A percentile compares a stretch with the other conserved stretches of the same genome.
phyloP scores from a whole-genome alignment of 495 filamentous ascomycete species.

The Aspergillus campestris region DNA sequence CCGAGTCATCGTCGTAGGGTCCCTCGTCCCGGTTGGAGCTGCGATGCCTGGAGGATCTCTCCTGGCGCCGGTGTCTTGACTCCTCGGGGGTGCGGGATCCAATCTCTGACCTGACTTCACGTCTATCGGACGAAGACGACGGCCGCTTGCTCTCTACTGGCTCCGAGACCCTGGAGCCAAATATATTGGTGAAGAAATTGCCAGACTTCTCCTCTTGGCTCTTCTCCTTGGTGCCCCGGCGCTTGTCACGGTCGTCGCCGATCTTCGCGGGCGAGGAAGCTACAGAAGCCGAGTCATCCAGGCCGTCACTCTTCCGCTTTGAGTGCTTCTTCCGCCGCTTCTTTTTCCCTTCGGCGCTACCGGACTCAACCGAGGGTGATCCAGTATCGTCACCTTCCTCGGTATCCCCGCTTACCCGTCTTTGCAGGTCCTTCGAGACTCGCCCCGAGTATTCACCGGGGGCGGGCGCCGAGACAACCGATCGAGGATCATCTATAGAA shows the following conservation, averaged over 20 bases:
- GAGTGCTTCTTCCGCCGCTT: constrained; percentile 23
- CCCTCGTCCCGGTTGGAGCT: constrained; percentile 28
- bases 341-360: constrained; percentile 12
- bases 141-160: constrained; percentile 24
- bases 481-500: constrained; percentile 12
- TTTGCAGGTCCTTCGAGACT: constrained; percentile 13
- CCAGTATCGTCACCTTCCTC: constrained; percentile 12
- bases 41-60: constrained; percentile 26
- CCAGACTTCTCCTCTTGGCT: constrained; percentile 22
- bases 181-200: constrained; percentile 30
- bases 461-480: constrained; percentile 20
- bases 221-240: constrained; percentile 23
- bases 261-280: constrained; percentile 27
- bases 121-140: constrained; percentile 25
- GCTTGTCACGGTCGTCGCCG: constrained; percentile 22
- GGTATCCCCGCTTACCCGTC: constrained; percentile 12
- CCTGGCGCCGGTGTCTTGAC: constrained; percentile 36
- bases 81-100: constrained; percentile 24
- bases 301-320: constrained; percentile 22
- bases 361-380: too few relatives aligned
- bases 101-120: constrained; percentile 31
- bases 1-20: constrained; percentile 17
- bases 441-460: constrained; percentile 10
- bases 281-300: constrained; percentile 28
- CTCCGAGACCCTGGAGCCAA: constrained; percentile 30